These are phyloP conservation scores for Colletotrichum ledebouriae DNA, from an alignment of 2,329 filamentous ascomycete genomes.

Conservation along the genomic window DNA sequence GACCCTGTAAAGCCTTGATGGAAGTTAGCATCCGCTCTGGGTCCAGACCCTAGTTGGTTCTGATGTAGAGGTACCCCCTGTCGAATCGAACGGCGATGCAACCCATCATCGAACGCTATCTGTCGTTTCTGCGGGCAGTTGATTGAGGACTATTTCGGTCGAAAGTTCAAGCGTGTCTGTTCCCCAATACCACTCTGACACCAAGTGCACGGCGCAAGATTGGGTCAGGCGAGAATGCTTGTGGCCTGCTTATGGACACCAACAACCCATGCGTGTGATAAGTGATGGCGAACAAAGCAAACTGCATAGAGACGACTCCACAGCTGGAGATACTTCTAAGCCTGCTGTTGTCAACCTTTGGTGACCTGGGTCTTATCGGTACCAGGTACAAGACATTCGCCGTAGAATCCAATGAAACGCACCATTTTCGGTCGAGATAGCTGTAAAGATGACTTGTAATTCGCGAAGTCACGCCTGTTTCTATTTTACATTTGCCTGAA, in stretches of 20 bases:
- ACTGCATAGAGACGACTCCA: constrained; percentile 9
- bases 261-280: constrained; percentile 17
- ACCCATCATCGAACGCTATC: constrained; percentile 22
- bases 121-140: neutral
- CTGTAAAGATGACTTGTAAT: neutral
- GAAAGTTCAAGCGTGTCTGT: constrained; percentile 1
- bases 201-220: constrained; percentile 20
- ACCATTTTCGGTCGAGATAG: neutral
- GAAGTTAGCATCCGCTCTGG: constrained; percentile 11
- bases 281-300: constrained; percentile 18
- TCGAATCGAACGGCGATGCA: constrained; percentile 13
- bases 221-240: constrained; percentile 13
- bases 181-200: constrained; percentile 5
- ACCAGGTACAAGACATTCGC: neutral
- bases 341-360: neutral
- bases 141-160: neutral
- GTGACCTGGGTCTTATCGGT: neutral
- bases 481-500: neutral
- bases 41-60: constrained; percentile 8
- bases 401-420: neutral
- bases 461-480: neutral
- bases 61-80: constrained; percentile 7
- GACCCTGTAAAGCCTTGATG: constrained; percentile 1
- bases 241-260: constrained; percentile 16
- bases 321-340: constrained; percentile 2